These are phyloP conservation scores for Fusarium tanahbumbuense DNA, from an alignment of 2,329 filamentous ascomycete species.

Conservation along the genomic window DNA sequence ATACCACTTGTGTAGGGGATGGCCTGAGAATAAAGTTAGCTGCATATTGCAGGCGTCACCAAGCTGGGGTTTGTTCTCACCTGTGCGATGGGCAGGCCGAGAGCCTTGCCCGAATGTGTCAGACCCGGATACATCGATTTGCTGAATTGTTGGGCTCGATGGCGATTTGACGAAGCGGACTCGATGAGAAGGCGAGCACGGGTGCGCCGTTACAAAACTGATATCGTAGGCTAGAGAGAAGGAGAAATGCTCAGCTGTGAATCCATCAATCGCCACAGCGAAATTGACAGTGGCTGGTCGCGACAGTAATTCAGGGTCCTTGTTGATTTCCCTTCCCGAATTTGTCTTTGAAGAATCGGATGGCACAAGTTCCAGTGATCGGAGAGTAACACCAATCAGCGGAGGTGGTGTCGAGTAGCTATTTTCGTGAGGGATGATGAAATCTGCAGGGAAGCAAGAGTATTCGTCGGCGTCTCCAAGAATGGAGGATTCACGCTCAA, in stretches of 20 bases:
- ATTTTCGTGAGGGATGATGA: constrained; percentile 70
- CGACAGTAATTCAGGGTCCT: constrained; percentile 50
- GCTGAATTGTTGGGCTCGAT: constrained; percentile 68
- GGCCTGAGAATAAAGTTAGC: constrained; percentile 56
- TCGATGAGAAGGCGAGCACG: constrained; percentile 68
- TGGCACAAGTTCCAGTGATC: constrained; percentile 61
- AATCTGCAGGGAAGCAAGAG: constrained; percentile 69
- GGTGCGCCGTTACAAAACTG: constrained; percentile 74
- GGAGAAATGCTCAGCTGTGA: constrained; percentile 55
- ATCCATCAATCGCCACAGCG: constrained; percentile 53
- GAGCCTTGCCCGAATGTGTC: constrained; percentile 58
- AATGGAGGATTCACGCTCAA: constrained; percentile 71
- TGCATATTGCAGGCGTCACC: not conserved
- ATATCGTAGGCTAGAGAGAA: constrained; percentile 67
- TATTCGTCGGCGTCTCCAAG: constrained; percentile 67
- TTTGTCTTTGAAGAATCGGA: constrained; percentile 59
- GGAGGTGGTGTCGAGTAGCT: constrained; percentile 62
- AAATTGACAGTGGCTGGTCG: constrained; percentile 53
- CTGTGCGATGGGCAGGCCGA: constrained; percentile 60
- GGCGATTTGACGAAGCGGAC: constrained; percentile 70
- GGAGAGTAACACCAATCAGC: constrained; percentile 61
- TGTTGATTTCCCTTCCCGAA: constrained; percentile 20
- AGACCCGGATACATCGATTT: constrained; percentile 64
- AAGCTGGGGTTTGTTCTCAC: constrained; percentile 49
- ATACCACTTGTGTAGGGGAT: constrained; percentile 72